Percentiles rank a stretch among this genome's conserved stretches.
Evolutionary conservation across 306 rosid genomes (phyloP).

Genomic region (Oxytropis ochrocephala): DNA sequence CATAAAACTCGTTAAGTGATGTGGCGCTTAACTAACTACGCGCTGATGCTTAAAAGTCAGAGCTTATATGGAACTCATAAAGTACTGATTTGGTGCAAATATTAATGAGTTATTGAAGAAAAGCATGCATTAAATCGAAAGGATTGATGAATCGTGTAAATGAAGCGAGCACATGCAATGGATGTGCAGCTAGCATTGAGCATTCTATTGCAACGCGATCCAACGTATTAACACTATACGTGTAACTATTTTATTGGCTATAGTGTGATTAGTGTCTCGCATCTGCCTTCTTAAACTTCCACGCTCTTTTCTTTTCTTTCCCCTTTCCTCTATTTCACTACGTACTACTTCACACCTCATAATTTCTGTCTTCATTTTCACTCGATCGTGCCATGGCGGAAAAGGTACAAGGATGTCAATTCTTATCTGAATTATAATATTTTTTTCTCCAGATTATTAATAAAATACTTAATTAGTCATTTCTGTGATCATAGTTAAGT

Average conservation of each 20-base stretch:
- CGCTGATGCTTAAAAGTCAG: too few relatives aligned
- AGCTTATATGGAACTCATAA: too few relatives aligned
- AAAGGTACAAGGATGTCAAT: neutral
- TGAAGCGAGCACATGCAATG: too few relatives aligned
- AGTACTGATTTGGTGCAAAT: too few relatives aligned
- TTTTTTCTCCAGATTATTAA: neutral
- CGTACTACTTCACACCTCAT: neutral
- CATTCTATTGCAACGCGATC: too few relatives aligned
- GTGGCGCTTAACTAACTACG: too few relatives aligned
- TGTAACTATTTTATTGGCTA: neutral
- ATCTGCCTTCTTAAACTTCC: neutral
- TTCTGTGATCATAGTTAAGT: too few relatives aligned
- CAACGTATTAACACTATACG: neutral
- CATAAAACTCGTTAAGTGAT: too few relatives aligned
- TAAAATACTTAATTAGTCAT: neutral
- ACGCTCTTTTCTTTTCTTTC: neutral
- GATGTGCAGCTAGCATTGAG: too few relatives aligned
- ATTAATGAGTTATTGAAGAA: too few relatives aligned
- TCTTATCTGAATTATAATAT: neutral
- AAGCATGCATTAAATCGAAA: too few relatives aligned
- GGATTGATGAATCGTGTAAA: too few relatives aligned
- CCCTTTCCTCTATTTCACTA: neutral
- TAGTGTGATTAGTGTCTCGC: neutral
- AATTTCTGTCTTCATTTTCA: neutral
- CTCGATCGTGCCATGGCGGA: constrained; percentile 18